phyloP scores from a whole-genome alignment of 2,329 filamentous ascomycete genomes.

The Ceratocystis lukuohia region DNA sequence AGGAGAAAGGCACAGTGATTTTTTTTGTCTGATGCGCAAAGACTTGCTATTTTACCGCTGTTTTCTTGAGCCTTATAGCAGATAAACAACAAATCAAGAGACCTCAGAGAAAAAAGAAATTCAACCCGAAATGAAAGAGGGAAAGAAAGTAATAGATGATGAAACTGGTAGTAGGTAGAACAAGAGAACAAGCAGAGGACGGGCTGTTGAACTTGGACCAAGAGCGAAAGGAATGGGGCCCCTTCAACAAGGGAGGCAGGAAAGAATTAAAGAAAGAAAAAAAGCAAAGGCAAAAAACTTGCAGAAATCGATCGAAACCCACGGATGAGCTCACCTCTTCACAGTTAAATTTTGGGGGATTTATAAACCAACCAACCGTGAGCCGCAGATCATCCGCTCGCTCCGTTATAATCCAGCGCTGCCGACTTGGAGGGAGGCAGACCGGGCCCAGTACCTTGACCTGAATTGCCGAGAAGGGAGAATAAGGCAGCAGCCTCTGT shows the following conservation, averaged over 20 bases:
- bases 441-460: neutral
- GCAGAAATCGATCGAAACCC: conserved; percentile 13
- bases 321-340: conserved; percentile 15
- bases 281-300: conserved; percentile 3
- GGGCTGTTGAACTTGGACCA: neutral
- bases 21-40: neutral
- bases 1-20: neutral
- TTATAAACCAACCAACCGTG: neutral
- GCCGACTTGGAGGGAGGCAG: too few species aligned
- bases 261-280: conserved; percentile 2
- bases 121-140: too few species aligned
- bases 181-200: neutral
- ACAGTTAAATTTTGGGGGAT: neutral
- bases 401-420: neutral
- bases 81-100: neutral
- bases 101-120: neutral
- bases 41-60: neutral
- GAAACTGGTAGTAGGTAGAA: neutral
- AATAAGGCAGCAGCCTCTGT: neutral
- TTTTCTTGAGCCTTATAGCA: neutral
- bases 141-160: too few species aligned
- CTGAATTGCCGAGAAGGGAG: neutral
- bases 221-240: conserved; percentile 1
- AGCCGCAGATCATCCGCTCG: neutral
- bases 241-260: neutral